Evolutionary conservation across 352 stramenopile species (phyloP).

Genomic region (Globisporangium irregulare): DNA sequence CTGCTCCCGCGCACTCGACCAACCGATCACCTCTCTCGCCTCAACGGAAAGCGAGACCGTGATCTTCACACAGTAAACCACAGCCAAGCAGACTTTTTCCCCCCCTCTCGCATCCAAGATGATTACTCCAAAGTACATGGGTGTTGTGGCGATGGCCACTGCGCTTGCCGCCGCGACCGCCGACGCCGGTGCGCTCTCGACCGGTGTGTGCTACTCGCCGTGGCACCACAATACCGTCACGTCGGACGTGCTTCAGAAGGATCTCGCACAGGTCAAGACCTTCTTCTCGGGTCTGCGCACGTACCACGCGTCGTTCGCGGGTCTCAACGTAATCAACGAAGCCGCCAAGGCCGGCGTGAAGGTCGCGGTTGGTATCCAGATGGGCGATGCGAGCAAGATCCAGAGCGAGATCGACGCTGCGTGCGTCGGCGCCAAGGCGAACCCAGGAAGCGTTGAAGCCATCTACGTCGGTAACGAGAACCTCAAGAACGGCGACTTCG

Average conservation of each 20-base stretch:
- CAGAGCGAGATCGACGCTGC: constrained; percentile 58
- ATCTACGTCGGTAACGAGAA: constrained; percentile 80
- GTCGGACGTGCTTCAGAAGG: constrained; percentile 25
- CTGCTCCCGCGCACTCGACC: neutral
- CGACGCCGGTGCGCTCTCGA: constrained; percentile 21
- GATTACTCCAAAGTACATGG: constrained; percentile 17
- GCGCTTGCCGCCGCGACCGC: constrained; percentile 4
- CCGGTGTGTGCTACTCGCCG: constrained; percentile 58
- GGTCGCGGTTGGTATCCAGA: constrained; percentile 60
- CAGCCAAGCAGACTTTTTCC: neutral
- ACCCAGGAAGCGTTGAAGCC: constrained; percentile 37
- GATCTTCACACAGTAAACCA: neutral
- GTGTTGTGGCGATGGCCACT: constrained; percentile 11
- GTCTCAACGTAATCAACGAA: constrained; percentile 45
- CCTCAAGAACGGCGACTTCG: constrained; percentile 51
- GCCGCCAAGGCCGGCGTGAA: constrained; percentile 42
- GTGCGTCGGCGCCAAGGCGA: constrained; percentile 38
- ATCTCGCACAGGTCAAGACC: constrained; percentile 38
- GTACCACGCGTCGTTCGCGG: constrained; percentile 58
- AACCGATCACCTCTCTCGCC: neutral
- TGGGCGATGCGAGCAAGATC: constrained; percentile 37
- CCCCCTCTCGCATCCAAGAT: constrained; percentile 2
- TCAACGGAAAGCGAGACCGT: neutral
- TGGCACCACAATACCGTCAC: constrained; percentile 29
- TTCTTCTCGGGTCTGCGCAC: constrained; percentile 45